Base-by-base conservation (phyloP, 139 green algal genomes). In the Ettlia oleoabundans region DNA sequence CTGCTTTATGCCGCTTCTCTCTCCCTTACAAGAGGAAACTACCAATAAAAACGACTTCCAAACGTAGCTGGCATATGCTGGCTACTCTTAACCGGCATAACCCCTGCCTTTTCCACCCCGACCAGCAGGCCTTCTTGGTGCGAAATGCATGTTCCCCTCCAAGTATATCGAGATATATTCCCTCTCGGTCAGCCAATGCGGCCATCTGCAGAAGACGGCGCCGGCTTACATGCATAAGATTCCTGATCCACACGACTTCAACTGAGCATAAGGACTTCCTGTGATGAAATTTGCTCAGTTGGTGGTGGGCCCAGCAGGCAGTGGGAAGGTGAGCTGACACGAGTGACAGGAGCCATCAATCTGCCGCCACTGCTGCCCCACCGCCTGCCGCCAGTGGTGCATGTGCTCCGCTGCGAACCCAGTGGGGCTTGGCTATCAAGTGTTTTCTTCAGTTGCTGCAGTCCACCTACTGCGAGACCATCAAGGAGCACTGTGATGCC, bases 241-340 rank as follows among this genome's bases (percentile, higher is more conserved):
- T n/a, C n/a, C n/a, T n/a, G n/a, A n/a, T n/a, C n/a, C n/a, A n/a
- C n/a, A n/a, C n/a, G n/a, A n/a, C n/a, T n/a, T n/a, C n/a, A n/a
- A n/a, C n/a, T n/a, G n/a, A n/a, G n/a, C n/a, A n/a, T n/a, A n/a
- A n/a, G n/a, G n/a, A n/a, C n/a, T n/a, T n/a, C n/a, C n/a, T n/a
- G n/a, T n/a, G n/a, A 89, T 89, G 85, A 86, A 86, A 69, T 89
- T 81, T 51, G 85, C 81, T 18, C 97, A 99, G 89, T 87, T 99
- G 21, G 97, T 99, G 0, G 96, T 99, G 28, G 97, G 97, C 0
- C 97, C 97, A 9, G 97, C 97, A 1, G 97, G 97, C 8, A 94
- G 93, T 53, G 97, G 97, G 47, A 99, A 99, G 93, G 96, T 86
- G 62, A 42, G 68, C 33, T 38, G 37, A 22, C 37, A 0, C 28